Percentiles rank a stretch among this genome's conserved stretches.
Evolutionary conservation across 2,329 filamentous ascomycete genomes (phyloP).

Genomic region (Alternaria viburni): DNA sequence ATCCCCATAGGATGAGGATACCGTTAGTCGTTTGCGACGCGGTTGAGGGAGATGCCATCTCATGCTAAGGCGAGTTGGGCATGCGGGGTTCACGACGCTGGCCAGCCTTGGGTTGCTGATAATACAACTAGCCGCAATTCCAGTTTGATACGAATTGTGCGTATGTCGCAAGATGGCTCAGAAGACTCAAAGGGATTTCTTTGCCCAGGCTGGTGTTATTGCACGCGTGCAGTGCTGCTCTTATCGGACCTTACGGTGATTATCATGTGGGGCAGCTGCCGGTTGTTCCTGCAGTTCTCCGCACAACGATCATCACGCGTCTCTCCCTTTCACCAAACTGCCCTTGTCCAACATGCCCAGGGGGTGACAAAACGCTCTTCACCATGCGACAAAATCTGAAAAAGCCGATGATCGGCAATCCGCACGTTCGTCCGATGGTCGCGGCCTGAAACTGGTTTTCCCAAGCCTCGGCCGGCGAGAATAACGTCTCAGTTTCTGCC

Average conservation of each 20-base stretch:
- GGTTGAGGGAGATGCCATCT: not conserved
- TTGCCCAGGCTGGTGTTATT: not conserved
- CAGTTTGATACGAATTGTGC: not conserved
- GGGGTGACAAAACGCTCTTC: not conserved
- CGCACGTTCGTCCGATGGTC: not conserved
- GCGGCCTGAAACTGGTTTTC: not conserved
- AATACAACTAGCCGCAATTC: not conserved
- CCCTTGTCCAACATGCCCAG: not conserved
- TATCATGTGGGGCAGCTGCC: not conserved
- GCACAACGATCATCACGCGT: not conserved
- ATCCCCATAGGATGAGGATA: conserved; percentile 16
- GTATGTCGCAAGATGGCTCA: not conserved
- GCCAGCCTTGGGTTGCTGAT: not conserved
- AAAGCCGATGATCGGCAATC: not conserved
- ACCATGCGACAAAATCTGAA: not conserved
- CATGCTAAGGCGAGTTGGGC: not conserved
- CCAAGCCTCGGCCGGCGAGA: not conserved
- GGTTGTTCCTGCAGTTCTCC: not conserved
- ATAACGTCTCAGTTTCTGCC: not conserved
- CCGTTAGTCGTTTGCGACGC: not conserved
- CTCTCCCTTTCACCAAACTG: not conserved
- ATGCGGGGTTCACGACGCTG: not conserved
- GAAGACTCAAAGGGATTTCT: not conserved
- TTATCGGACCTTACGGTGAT: not conserved
- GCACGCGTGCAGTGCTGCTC: not conserved